phyloP scores from a whole-genome alignment of 331 rosid species.

The Malus hybrid region DNA sequence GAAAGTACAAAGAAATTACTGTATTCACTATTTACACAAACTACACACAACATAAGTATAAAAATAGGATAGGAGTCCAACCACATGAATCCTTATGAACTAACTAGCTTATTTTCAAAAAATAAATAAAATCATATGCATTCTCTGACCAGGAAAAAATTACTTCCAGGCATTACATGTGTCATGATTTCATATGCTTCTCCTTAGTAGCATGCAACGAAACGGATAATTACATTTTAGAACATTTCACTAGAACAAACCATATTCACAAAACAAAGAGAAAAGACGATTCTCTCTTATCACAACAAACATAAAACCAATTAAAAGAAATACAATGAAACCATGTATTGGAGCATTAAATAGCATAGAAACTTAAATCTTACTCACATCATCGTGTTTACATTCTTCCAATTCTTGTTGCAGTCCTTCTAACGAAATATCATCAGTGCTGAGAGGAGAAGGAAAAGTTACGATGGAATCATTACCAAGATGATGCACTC shows the following conservation, averaged over 20 bases:
- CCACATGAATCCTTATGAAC: neutral
- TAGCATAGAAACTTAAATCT: neutral
- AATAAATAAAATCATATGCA: neutral
- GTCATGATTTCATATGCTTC: neutral
- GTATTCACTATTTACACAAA: neutral
- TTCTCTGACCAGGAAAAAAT: neutral
- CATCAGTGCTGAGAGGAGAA: slow-evolving; percentile 38
- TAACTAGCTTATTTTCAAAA: neutral
- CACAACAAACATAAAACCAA: neutral
- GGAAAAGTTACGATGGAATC: slow-evolving; percentile 2
- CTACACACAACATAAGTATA: neutral
- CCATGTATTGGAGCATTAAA: neutral
- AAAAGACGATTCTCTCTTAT: neutral
- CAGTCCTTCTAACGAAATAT: slow-evolving; percentile 79
- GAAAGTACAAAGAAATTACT: neutral
- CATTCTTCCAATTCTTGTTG: slow-evolving; percentile 92
- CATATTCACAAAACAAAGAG: neutral
- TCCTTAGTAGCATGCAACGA: neutral
- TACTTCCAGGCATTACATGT: neutral
- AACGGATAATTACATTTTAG: neutral
- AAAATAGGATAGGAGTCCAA: neutral
- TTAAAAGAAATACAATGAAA: neutral
- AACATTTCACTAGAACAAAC: neutral
- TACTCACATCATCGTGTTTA: slow-evolving; percentile 64
- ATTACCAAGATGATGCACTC: neutral